These are phyloP conservation scores for Claviceps citrina DNA, from an alignment of 2,329 filamentous ascomycete species.

Conservation along the genomic window DNA sequence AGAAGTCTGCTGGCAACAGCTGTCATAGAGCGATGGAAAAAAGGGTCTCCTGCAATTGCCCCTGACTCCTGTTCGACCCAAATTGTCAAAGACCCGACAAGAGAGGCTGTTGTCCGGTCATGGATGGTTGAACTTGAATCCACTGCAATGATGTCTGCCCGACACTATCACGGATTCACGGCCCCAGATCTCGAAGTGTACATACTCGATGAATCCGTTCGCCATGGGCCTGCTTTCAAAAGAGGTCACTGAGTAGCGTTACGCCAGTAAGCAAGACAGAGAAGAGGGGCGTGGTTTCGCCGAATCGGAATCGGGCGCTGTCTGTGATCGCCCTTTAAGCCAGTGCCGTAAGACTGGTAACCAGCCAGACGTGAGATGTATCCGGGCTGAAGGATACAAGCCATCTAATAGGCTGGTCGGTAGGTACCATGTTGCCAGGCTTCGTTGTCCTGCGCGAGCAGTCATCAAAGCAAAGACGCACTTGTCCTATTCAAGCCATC, in stretches of 20 bases:
- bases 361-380: slow-evolving; percentile 5
- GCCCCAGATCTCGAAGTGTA: not conserved
- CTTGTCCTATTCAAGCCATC: not conserved
- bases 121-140: not conserved
- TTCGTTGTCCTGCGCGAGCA: not conserved
- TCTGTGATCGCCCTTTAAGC: slow-evolving; percentile 3
- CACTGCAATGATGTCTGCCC: no score
- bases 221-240: not conserved
- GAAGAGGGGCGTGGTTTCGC: not conserved
- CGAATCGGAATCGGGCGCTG: slow-evolving; percentile 4
- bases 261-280: not conserved
- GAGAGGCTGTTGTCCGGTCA: not conserved
- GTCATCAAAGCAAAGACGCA: not conserved
- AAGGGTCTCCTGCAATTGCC: not conserved
- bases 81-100: not conserved
- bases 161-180: no score
- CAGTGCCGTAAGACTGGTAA: slow-evolving; percentile 4
- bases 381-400: not conserved
- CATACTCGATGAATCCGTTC: no score
- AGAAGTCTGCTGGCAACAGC: not conserved
- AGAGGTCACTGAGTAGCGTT: not conserved
- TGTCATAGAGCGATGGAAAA: no score
- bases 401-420: no score
- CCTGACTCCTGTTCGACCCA: not conserved
- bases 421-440: no score